These are phyloP conservation scores for Boletus subcaerulescens DNA, from an alignment of 768 basidiomycete genomes.

Conservation along the genomic window DNA sequence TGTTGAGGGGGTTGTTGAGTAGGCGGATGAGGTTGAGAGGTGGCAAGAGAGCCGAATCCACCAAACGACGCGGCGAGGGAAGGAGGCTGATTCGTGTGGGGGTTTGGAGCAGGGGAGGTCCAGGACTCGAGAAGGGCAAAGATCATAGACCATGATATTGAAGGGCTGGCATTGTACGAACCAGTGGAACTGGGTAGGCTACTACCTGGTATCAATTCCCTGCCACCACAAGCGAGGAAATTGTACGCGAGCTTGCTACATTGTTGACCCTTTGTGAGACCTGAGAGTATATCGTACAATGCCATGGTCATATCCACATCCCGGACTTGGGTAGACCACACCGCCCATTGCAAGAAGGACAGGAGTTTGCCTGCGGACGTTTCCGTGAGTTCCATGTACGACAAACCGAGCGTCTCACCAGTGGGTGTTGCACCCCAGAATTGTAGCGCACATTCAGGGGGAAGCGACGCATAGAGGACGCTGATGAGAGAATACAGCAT, in stretches of 20 bases:
- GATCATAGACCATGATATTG: conserved; percentile 75
- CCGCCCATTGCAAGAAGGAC: conserved; percentile 86
- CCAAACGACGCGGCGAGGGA: conserved; percentile 32
- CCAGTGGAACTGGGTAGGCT: too few species aligned
- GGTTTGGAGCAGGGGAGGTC: conserved; percentile 51
- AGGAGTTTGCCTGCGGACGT: conserved; percentile 61
- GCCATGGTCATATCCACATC: conserved; percentile 74
- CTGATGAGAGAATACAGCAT: conserved; percentile 83
- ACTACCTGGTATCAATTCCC: conserved; percentile 64
- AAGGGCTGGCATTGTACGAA: conserved; percentile 45
- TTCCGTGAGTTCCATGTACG: conserved; percentile 61
- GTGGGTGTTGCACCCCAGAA: conserved; percentile 76
- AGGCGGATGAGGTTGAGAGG: conserved; percentile 27
- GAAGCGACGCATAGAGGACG: conserved; percentile 69
- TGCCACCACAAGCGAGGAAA: conserved; percentile 77
- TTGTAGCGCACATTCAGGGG: conserved; percentile 74
- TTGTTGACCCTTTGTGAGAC: conserved; percentile 78
- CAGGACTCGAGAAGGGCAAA: conserved; percentile 77
- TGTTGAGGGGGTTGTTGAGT: conserved; percentile 41
- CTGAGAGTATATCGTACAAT: conserved; percentile 84
- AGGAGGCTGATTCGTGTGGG: conserved; percentile 43
- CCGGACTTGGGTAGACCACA: conserved; percentile 77
- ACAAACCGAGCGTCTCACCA: conserved; percentile 37
- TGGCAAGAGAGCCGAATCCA: conserved; percentile 29
- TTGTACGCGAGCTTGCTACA: conserved; percentile 88